Base-by-base conservation (phyloP, 768 basidiomycete genomes). In the Pleurotus djamor region DNA sequence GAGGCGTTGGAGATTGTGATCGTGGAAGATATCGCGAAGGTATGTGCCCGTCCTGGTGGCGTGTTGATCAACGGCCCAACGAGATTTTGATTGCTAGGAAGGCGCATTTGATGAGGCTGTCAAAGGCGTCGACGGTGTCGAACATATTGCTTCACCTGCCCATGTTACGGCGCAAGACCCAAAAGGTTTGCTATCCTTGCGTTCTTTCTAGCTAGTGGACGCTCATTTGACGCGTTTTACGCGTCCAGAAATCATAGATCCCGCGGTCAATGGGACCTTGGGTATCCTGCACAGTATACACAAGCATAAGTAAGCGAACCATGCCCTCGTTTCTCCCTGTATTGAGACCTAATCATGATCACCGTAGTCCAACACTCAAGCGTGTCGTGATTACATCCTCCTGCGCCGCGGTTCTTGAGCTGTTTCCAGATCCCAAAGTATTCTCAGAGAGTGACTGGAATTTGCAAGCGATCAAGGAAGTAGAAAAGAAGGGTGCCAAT, bases 81-180 rank as follows among this genome's bases (percentile, higher is more conserved):
- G 3, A 28, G 38, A 13, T 21, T n/a, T 60, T 13, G 14, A 38
- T 9, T 52, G 14, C 16, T 17, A 86, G 85, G 80, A 79, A 2
- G 83, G 83, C 5, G 89, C 87, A 0, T 95, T 92, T 61, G 90
- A 94, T 67, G 85, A 91, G 52, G 91, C 86, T 0, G 88, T 93
- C 60, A 83, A 86, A 68, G 90, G 81, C 0, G 84, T 93, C 5
- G 86, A 91, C 59, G 92, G 81, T 0, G 82, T 94, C 52, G 79
- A 75, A 38, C 91, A 91, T 65, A 83, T 79, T 3, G 88, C 88
- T 0, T 89, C 88, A 0, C 89, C 89, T 0, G 79, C 85, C 65
- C 73, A 79, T 57, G 60, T 75, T 21, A 71, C 78, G 1, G 77
- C 74, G 0, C 71, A 75, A n/a, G 77, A 84, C 41, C 80, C 81